These are phyloP conservation scores for Omphalotus guepiniiformis DNA, from an alignment of 768 basidiomycete genomes.

Conservation along the genomic window DNA sequence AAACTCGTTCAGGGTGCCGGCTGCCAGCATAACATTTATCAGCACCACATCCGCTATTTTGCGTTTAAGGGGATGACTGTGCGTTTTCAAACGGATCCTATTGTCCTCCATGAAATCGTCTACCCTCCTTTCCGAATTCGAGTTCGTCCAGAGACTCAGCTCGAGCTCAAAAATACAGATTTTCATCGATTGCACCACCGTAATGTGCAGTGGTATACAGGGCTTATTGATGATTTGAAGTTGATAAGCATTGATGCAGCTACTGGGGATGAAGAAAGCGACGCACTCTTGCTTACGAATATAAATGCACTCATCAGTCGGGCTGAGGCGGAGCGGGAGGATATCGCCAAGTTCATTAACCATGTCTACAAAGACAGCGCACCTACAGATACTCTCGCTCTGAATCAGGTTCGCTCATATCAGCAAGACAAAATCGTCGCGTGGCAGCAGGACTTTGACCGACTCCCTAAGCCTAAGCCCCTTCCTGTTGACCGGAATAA, in stretches of 20 bases:
- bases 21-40: constrained; percentile 92
- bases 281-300: constrained; percentile 56
- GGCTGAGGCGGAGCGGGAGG: constrained; percentile 71
- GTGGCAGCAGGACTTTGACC: constrained; percentile 94
- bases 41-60: constrained; percentile 91
- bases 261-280: constrained; percentile 72
- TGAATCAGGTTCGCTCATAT: constrained; percentile 81
- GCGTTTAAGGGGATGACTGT: constrained; percentile 79
- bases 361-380: constrained; percentile 75
- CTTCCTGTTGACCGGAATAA: constrained; percentile 45
- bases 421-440: constrained; percentile 92
- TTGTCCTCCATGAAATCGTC: constrained; percentile 80
- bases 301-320: constrained; percentile 64
- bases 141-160: constrained; percentile 80
- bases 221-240: constrained; percentile 70
- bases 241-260: constrained; percentile 74
- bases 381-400: constrained; percentile 80
- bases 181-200: constrained; percentile 72
- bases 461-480: constrained; percentile 69
- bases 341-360: constrained; percentile 71
- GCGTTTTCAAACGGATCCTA: constrained; percentile 81
- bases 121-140: constrained; percentile 87
- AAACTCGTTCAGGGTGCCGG: constrained; percentile 81
- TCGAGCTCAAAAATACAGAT: constrained; percentile 90
- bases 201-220: constrained; percentile 72